Percentiles rank a stretch among this genome's conserved stretches.
These are phyloP conservation scores for Coemansia sp. DNA, from an alignment of 192 early-diverging fungal genomes.

Conservation along the genomic window DNA sequence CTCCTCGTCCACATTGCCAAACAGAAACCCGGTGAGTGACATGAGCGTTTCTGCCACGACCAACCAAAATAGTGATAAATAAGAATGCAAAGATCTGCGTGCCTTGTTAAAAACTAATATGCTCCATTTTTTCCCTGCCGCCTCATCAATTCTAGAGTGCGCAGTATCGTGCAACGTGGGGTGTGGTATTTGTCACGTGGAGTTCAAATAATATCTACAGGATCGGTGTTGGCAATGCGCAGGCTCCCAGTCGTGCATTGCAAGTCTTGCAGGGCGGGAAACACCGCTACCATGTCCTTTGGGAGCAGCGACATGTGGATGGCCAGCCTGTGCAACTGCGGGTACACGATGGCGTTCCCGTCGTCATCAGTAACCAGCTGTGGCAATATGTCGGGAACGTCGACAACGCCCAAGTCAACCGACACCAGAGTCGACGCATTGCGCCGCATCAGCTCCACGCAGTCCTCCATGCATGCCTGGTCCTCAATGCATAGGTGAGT, in stretches of 20 bases:
- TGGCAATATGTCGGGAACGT: slow-evolving; percentile 22
- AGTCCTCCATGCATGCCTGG: slow-evolving; percentile 23
- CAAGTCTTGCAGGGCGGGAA: slow-evolving; percentile 27
- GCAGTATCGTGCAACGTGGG: too few relatives aligned
- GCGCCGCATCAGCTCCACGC: slow-evolving; percentile 33
- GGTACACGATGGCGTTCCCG: slow-evolving; percentile 20
- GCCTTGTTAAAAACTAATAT: too few relatives aligned
- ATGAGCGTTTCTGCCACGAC: slow-evolving; percentile 35
- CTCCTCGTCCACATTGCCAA: slow-evolving; percentile 87
- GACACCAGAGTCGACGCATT: slow-evolving; percentile 32
- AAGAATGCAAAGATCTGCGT: background rate
- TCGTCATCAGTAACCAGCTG: slow-evolving; percentile 20
- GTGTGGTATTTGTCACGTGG: too few relatives aligned
- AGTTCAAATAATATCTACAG: background rate
- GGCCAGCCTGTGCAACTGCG: slow-evolving; percentile 16
- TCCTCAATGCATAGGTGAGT: slow-evolving; percentile 37
- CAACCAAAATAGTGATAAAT: background rate
- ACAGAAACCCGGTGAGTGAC: slow-evolving; percentile 72
- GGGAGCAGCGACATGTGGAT: slow-evolving; percentile 29
- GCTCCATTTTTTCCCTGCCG: too few relatives aligned
- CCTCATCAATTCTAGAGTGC: too few relatives aligned
- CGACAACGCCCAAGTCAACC: slow-evolving; percentile 30
- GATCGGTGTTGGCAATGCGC: slow-evolving; percentile 13
- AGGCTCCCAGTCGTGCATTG: slow-evolving; percentile 20
- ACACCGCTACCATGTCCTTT: slow-evolving; percentile 13